Evolutionary conservation across 768 basidiomycete genomes (phyloP), one percentile per base, ranked within the genome.

Genomic region (Auriscalpium vulgare): DNA sequence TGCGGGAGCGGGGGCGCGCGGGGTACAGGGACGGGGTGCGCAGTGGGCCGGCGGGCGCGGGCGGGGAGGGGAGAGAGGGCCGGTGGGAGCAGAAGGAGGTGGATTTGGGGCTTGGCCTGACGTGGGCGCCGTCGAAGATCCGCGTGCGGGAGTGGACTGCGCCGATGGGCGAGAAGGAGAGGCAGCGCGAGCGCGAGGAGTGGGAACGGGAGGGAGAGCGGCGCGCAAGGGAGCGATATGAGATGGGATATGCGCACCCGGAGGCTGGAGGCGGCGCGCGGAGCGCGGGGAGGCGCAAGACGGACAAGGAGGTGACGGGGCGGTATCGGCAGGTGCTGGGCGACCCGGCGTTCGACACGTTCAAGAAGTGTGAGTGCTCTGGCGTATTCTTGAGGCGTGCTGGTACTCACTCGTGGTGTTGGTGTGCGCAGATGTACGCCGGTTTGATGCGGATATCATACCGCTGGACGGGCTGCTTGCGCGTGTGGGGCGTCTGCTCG

Each of bases 381-480:
- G 29, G 5, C 40, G 52, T 11, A 49, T 55, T 45, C 23, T 9
- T 47, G 34, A 8, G 23, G 29, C 21, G 13, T 21, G 50, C 38
- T 46, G 16, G 5, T 37, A 11, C 21, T 14, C 38, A 29, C 34
- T 45, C 8, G 21, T 43, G 6, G 21, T 38, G n/a, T 9, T 51
- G 29, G 29, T 40, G 7, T 34, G 2, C 47, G 8, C 59, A 89
- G 87, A 87, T 70, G 84, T 89, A 14, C 82, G 82, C 65, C 81
- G 81, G 57, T 90, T 85, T 63, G 88, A 90, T 66, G 83, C 83
- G 17, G 80, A 85, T 58, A 74, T 80, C 45, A 89, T 91, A 48
- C 83, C 86, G 3, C 82, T 90, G 50, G 85, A 90, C 36, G 88
- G 88, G 19, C 81, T 91, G 44, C 73, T 88, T n/a, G 65, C 75